Base-by-base conservation (phyloP, 176 grass and related monocot genomes). In the Cenchrus americanus region DNA sequence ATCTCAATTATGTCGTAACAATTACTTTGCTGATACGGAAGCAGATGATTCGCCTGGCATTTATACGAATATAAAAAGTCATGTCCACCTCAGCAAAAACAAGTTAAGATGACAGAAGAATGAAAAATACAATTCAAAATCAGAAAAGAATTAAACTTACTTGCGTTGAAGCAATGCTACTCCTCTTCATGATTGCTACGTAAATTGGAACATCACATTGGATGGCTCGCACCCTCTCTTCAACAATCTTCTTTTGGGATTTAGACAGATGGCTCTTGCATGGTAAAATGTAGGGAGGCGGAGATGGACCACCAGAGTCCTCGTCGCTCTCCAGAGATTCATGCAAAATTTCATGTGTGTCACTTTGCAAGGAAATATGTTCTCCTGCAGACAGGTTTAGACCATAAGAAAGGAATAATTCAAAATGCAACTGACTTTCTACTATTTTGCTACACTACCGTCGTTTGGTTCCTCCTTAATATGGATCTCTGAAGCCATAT, bases 201-300 rank as follows among this genome's bases (percentile, higher is more conserved):
- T 78, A 88, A 49, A 88, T 12, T 4, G 66, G 80, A 66, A 32
- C 23, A 48, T 78, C 6, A 3, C 65, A 79, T 71, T 71, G 44
- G 48, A 66, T 79, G 40, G 74, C 44, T 73, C 15, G 19, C 60
- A 75, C 76, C 79, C 47, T 79, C 40, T 88, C 66, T 27, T 78
- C 60, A 26, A 84, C 50, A 22, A 58, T 62, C 75, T 84, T 84
- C 60, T 79, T 37, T 53, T 88, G 87, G 14, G 9, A 41, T 61
- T 24, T 23, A 69, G 86, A 77, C 71, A 78, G 24, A 21, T 13
- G 1, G 0, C 12, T 2, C 62, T 10, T 88, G 19, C 7, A 6
- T 79, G 81, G 1, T 49, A 84, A 0, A 9, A 88, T 6, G 26
- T 84, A 84, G 67, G 27, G 21, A 17, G 40, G 26, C 1, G 58